A percentile compares a stretch with the other conserved stretches of the same genome.
Conservation (phyloP, 192 early-diverging fungal genomes). For the Rhizophagus sp. region DNA sequence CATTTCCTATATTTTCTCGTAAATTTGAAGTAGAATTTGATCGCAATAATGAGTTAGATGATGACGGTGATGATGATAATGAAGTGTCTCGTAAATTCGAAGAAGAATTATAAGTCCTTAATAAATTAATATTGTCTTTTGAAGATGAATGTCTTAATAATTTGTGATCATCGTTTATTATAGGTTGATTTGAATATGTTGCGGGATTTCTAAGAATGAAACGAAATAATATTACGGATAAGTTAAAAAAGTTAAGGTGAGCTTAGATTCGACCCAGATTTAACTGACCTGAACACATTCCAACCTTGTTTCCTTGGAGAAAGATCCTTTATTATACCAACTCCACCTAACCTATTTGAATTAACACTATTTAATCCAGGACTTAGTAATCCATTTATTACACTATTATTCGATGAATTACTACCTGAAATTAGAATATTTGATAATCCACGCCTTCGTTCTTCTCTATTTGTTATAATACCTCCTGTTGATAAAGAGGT, state of each 20-base stretch:
- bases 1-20: background rate
- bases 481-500: background rate
- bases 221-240: background rate
- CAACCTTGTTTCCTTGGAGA: background rate
- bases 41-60: background rate
- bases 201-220: background rate
- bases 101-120: background rate
- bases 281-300: background rate
- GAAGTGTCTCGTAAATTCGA: background rate
- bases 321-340: background rate
- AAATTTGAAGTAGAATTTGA: background rate
- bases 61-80: background rate
- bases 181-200: background rate
- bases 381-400: background rate
- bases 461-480: background rate
- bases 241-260: background rate
- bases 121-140: background rate
- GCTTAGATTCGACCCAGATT: too few species aligned
- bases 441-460: conserved; percentile 7
- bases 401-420: background rate
- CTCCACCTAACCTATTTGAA: background rate
- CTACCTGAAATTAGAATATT: background rate
- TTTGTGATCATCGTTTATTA: background rate
- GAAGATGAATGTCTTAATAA: background rate
- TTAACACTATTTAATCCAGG: background rate